Conservation (phyloP, 2,329 filamentous ascomycete genomes). For the Aspergillus sp. region DNA sequence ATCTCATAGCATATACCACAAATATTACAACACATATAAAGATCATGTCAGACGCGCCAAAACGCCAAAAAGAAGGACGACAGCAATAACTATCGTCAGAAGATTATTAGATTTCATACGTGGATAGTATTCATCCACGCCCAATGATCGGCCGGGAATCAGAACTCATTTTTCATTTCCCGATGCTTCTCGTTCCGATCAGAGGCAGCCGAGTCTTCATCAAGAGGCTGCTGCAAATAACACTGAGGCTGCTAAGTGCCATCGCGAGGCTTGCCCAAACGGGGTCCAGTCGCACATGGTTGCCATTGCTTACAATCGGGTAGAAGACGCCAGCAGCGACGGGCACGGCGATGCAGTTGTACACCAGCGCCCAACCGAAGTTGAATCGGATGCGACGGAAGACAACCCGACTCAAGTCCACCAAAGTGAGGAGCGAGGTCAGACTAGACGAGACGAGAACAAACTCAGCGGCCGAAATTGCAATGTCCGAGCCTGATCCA, state of each 20-base stretch:
- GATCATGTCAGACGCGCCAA: too few species aligned
- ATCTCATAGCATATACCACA: too few species aligned
- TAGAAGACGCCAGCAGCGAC: slow-evolving; percentile 76
- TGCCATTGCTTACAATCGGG: slow-evolving; percentile 42
- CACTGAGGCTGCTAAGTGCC: slow-evolving; percentile 78
- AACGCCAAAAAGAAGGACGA: too few species aligned
- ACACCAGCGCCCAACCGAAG: slow-evolving; percentile 77
- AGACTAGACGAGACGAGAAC: slow-evolving; percentile 72
- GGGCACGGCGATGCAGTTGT: slow-evolving; percentile 73
- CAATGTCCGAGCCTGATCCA: slow-evolving; percentile 73
- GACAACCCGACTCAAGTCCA: slow-evolving; percentile 66
- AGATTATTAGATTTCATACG: too few species aligned
- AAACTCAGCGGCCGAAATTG: slow-evolving; percentile 74
- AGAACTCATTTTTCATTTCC: background rate
- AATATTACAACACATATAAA: too few species aligned
- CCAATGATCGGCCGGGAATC: too few species aligned
- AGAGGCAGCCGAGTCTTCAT: slow-evolving; percentile 36
- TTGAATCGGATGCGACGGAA: slow-evolving; percentile 77
- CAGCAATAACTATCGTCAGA: too few species aligned
- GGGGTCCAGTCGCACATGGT: slow-evolving; percentile 24
- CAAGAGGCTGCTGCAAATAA: slow-evolving; percentile 68
- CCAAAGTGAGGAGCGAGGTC: slow-evolving; percentile 64
- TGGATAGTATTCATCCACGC: too few species aligned
- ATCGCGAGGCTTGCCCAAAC: slow-evolving; percentile 79
- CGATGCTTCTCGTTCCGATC: background rate